Base-by-base conservation (phyloP, 768 basidiomycete genomes). In the Tulasnella sp. region DNA sequence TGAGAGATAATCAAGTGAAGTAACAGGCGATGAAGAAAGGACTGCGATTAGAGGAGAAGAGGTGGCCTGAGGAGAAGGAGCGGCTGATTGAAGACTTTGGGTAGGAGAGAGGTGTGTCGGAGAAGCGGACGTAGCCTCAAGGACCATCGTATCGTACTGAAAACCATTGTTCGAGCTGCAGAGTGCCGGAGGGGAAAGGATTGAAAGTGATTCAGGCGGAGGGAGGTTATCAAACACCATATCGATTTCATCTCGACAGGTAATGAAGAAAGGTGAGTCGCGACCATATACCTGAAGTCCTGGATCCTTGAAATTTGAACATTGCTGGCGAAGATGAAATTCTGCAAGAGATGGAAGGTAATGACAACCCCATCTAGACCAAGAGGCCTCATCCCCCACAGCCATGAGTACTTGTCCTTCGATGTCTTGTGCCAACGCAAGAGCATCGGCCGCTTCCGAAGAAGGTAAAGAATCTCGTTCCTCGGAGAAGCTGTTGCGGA, bases 221-320 rank as follows among this genome's bases (percentile, higher is more conserved):
- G 57, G 57, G 7, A 58, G 40, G 29, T 46, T 43, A 41, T 58
- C 57, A 35, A 58, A 58, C 50, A 43, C 44, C 20, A 31, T 42
- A 27, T 58, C 57, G 10, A 58, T 45, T 27, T 50, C 54, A 45
- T 58, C 55, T 3, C 57, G 48, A 20, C 25, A 32, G 1, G 35
- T 22, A 22, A 22, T 34, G 40, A 58, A 58, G 12, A 58, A 27
- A 16, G 45, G 15, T 5, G 57, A 58, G 31, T 56, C 43, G 2
- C 39, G 25, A 19, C 57, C 57, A 37, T 58, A 58, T 6, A 52
- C 16, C 22, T 53, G 46, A 13, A 56, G 37, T 10, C 57, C 57
- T 1, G 45, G 33, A 43, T 58, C 57, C 33, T 58, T 58, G 55
- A 58, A 58, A 45, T 58, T 58, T 28, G 42, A 31, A 35, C 57